Percentiles rank a stretch among this genome's conserved stretches.
Conservation (phyloP, 2,329 filamentous ascomycete genomes). For the Neonectria punicea region DNA sequence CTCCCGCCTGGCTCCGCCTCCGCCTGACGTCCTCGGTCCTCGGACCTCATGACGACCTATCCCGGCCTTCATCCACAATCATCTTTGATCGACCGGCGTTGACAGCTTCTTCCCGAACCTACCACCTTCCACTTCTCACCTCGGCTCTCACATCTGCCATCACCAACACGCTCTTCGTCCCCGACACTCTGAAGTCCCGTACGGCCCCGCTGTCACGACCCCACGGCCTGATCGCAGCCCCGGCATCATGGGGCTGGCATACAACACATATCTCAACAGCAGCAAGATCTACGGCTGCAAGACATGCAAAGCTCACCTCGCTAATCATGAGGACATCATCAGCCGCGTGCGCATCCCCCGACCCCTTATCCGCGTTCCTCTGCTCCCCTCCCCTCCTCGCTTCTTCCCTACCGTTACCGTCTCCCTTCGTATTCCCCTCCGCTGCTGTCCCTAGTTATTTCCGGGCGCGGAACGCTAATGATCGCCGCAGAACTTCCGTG, state of each 20-base stretch:
- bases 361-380: background rate
- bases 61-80: slow-evolving; percentile 4
- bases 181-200: background rate
- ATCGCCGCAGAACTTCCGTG: slow-evolving; percentile 85
- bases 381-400: background rate
- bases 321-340: slow-evolving; percentile 96
- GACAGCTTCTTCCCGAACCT: slow-evolving; percentile 17
- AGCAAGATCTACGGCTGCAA: slow-evolving; percentile 93
- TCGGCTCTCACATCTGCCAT: background rate
- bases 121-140: slow-evolving; percentile 8
- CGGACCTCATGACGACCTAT: slow-evolving; percentile 40
- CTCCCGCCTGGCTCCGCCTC: slow-evolving; percentile 25
- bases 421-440: background rate
- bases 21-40: slow-evolving; percentile 30
- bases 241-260: slow-evolving; percentile 80
- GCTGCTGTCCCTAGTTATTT: background rate
- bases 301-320: slow-evolving; percentile 93
- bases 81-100: slow-evolving; percentile 5
- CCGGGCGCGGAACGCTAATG: slow-evolving; percentile 14
- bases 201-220: background rate
- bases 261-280: slow-evolving; percentile 91
- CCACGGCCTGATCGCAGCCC: slow-evolving; percentile 16
- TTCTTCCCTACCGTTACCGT: slow-evolving; percentile 1
- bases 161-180: background rate
- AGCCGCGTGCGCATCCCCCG: slow-evolving; percentile 74